phyloP scores from a whole-genome alignment of 192 early-diverging fungal genomes.

The Mortierella claussenii region DNA sequence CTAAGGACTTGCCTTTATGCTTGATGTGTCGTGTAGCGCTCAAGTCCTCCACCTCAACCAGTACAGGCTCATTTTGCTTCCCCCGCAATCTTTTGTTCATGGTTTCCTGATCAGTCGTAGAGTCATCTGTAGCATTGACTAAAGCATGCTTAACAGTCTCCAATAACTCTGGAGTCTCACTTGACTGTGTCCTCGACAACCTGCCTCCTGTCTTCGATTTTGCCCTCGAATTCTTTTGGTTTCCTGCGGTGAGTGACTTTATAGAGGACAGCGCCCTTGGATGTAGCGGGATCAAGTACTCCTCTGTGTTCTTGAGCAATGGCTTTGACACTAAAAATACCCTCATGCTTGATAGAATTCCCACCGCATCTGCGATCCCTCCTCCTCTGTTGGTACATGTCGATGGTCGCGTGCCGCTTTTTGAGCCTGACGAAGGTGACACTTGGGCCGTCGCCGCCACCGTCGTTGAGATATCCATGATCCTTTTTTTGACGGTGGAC shows the following conservation, averaged over 20 bases:
- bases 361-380: conserved; percentile 15
- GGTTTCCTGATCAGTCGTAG: too few relatives aligned
- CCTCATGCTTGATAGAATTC: conserved; percentile 22
- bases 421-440: too few relatives aligned
- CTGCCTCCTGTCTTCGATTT: neutral
- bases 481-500: conserved; percentile 20
- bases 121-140: too few relatives aligned
- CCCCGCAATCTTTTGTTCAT: too few relatives aligned
- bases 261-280: conserved; percentile 1
- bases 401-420: neutral
- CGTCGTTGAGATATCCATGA: conserved; percentile 15
- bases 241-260: neutral
- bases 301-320: conserved; percentile 9
- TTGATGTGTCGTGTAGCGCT: too few relatives aligned
- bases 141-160: too few relatives aligned
- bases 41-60: too few relatives aligned
- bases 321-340: conserved; percentile 21
- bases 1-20: too few relatives aligned
- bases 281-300: conserved; percentile 18
- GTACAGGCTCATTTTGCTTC: too few relatives aligned
- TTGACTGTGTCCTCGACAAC: too few relatives aligned
- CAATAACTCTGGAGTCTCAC: too few relatives aligned
- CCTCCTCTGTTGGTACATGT: neutral
- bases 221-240: neutral
- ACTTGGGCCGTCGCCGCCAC: too few relatives aligned